These are phyloP conservation scores for Neodidymelliopsis sp. DNA, from an alignment of 2,329 filamentous ascomycete genomes.

Conservation along the genomic window DNA sequence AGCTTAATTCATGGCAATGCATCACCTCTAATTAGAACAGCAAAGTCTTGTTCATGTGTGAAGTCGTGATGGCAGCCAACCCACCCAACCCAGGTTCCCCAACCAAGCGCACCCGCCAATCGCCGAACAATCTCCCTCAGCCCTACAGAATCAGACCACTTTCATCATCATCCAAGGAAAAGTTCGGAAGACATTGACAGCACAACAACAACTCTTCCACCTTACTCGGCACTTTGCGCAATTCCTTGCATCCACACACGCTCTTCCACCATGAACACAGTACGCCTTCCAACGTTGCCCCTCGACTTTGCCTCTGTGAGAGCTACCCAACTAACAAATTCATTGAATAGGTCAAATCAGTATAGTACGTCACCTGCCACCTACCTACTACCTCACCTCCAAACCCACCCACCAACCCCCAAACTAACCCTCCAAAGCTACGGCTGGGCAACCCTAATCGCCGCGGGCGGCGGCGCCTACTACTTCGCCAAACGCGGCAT, in stretches of 20 bases:
- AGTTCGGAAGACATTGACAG: too few species aligned
- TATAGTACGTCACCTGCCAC: constrained; percentile 59
- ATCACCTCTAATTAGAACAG: too few species aligned
- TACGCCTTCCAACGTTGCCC: constrained; percentile 51
- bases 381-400: neutral
- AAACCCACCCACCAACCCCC: neutral
- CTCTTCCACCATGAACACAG: constrained; percentile 59
- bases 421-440: constrained; percentile 63
- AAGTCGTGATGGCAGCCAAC: too few species aligned
- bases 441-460: constrained; percentile 89
- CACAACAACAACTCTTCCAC: neutral
- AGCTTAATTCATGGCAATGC: too few species aligned
- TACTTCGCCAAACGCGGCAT: constrained; percentile 95
- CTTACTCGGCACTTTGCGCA: neutral
- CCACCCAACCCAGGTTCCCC: too few species aligned
- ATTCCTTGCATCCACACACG: neutral
- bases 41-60: too few species aligned
- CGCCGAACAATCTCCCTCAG: constrained; percentile 23
- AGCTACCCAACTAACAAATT: too few species aligned
- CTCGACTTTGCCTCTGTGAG: too few species aligned
- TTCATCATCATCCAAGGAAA: constrained; percentile 32
- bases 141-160: constrained; percentile 41
- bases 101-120: too few species aligned
- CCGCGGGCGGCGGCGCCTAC: constrained; percentile 87
- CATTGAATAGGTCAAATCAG: constrained; percentile 67